A percentile compares a stretch with the other conserved stretches of the same genome.
Conservation (phyloP, 306 rosid genomes). For the Elaeagnus macrophylla region DNA sequence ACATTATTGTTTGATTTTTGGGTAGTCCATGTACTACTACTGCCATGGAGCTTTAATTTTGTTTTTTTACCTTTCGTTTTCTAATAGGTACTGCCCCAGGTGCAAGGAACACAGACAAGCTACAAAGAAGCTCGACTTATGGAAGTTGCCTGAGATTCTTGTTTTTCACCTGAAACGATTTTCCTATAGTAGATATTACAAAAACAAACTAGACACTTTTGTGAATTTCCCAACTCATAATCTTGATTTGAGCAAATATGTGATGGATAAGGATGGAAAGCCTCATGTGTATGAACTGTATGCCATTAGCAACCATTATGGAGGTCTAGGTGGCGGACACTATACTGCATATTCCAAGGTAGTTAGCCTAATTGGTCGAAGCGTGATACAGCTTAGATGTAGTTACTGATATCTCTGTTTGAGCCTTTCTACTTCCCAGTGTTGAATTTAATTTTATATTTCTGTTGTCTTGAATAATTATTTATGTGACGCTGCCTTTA, state of each 20-base stretch:
- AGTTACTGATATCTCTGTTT: no score
- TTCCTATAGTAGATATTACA: slow-evolving; percentile 89
- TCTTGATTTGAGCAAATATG: slow-evolving; percentile 89
- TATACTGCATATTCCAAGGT: slow-evolving; percentile 96
- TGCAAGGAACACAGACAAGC: slow-evolving; percentile 99
- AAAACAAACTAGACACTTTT: slow-evolving; percentile 90
- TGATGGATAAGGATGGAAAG: slow-evolving; percentile 64
- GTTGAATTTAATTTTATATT: neutral
- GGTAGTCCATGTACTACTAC: no score
- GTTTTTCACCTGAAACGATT: slow-evolving; percentile 96
- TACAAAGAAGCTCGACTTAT: slow-evolving; percentile 90
- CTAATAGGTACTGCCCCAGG: slow-evolving; percentile 78
- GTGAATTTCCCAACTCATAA: slow-evolving; percentile 87
- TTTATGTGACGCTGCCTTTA: slow-evolving; percentile 2
- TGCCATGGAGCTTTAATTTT: neutral
- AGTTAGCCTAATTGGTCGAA: neutral
- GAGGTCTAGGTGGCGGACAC: slow-evolving; percentile 97
- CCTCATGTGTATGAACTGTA: slow-evolving; percentile 64
- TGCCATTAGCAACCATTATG: slow-evolving; percentile 96
- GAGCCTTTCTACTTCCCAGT: neutral
- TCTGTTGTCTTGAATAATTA: neutral
- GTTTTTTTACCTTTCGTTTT: slow-evolving; percentile 5
- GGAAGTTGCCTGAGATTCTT: slow-evolving; percentile 92
- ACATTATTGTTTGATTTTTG: neutral
- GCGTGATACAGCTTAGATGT: neutral